phyloP scores from a whole-genome alignment of 73 alveolate genomes.

The Uronychia setigera region DNA sequence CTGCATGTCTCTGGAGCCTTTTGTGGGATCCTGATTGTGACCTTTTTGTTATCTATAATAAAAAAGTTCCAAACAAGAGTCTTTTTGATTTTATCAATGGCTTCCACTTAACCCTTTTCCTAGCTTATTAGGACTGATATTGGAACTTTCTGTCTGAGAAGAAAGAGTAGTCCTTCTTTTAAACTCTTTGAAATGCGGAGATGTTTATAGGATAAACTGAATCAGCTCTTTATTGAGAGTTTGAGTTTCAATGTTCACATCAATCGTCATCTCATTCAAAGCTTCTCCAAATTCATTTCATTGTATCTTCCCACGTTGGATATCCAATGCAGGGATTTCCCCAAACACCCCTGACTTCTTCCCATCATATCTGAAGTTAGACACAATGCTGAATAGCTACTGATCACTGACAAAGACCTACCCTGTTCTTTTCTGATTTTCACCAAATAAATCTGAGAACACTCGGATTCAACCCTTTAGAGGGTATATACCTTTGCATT shows the following conservation, averaged over 20 bases:
- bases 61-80: background rate
- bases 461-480: background rate
- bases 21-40: background rate
- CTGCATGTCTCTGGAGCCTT: slow-evolving; percentile 2
- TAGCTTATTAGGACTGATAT: no score
- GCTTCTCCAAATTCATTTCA: background rate
- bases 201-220: no score
- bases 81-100: no score
- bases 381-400: background rate
- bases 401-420: no score
- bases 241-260: background rate
- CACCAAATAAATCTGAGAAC: background rate
- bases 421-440: background rate
- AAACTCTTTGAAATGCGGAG: background rate
- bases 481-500: background rate
- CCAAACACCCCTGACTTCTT: background rate
- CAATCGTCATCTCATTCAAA: background rate
- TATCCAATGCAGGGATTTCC: background rate
- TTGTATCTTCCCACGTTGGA: background rate
- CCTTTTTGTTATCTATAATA: background rate
- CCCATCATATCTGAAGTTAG: background rate
- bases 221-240: background rate
- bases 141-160: background rate
- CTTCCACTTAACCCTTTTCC: no score
- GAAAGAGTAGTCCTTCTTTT: background rate